Evolutionary conservation across 2,329 filamentous ascomycete species (phyloP), one percentile per base, ranked within the genome.

Genomic region (Harringtonia aguacate): DNA sequence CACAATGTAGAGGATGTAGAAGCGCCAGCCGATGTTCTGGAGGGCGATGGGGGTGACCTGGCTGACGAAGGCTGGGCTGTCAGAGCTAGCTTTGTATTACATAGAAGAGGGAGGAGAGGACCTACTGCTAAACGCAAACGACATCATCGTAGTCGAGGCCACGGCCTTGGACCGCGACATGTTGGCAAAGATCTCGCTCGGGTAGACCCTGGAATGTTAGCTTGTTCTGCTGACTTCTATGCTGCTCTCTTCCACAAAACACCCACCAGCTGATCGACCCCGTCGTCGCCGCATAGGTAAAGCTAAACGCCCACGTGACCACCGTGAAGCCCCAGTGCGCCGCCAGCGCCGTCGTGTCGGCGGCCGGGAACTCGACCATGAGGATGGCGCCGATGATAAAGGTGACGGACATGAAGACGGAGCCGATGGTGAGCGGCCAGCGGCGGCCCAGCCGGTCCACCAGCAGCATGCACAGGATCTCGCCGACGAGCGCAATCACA

Each of bases 401-500:
- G 37, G 50, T 45, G 14, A 50, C 37, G 4, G 44, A 49, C 24
- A 45, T 46, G 24, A 51, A 51, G 29, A 56, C 43, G 2, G 46
- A 50, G 4, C 53, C 52, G 36, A 55, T 50, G 4, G 61, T 35
- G 14, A 50, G 54, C 24, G 39, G 50, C 31, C 37, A 51, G 21
- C 45, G 54, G 41, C 43, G 50, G 34, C 45, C 60, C 27, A 46
- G 40, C 15, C 27, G 53, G 50, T 56, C 54, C n/a, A 51, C 31
- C 8, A 51, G 48, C 3, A 49, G 47, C 17, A 52, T 41, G 17
- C 50, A 50, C 24, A 27, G 36, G n/a, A 35, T 24, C 31, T 48
- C 47, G 22, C 47, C 45, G 30, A 41, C 46, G 41, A 83, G 72
- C 3, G 46, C 43, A 12, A 45, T 28, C 14, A 22, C 33, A 17